phyloP scores from a whole-genome alignment of 1,284 basidiomycete species.

The Microbotryum intermedium region DNA sequence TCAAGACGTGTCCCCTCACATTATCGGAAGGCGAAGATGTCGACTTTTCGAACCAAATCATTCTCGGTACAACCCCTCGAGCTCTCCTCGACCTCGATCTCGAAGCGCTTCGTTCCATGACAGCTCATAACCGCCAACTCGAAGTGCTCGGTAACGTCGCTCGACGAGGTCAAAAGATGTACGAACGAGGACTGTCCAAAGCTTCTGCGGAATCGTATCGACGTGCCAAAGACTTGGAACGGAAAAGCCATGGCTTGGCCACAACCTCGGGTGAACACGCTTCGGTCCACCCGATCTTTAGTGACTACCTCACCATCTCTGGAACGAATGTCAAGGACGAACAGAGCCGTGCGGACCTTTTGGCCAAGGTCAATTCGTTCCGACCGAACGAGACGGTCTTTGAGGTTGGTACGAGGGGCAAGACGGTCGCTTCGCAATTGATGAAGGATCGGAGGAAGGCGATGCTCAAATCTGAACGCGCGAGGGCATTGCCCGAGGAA shows the following conservation, averaged over 20 bases:
- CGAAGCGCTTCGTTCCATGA: slow-evolving; percentile 44
- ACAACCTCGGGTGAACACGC: slow-evolving; percentile 53
- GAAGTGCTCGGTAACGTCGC: slow-evolving; percentile 65
- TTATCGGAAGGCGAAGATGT: slow-evolving; percentile 38
- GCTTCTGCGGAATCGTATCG: slow-evolving; percentile 77
- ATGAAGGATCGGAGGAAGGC: slow-evolving; percentile 86
- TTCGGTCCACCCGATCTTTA: slow-evolving; percentile 56
- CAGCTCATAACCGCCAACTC: slow-evolving; percentile 16
- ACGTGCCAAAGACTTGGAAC: slow-evolving; percentile 61
- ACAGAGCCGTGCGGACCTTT: slow-evolving; percentile 52
- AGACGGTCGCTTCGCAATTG: slow-evolving; percentile 49
- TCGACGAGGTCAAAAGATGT: slow-evolving; percentile 83
- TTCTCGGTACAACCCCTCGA: slow-evolving; percentile 78
- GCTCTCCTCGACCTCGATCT: slow-evolving; percentile 70
- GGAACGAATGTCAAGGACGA: slow-evolving; percentile 44
- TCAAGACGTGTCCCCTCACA: slow-evolving; percentile 47
- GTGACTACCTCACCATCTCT: slow-evolving; percentile 40
- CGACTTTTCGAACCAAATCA: slow-evolving; percentile 42
- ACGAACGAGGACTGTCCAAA: slow-evolving; percentile 84
- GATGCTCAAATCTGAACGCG: slow-evolving; percentile 41
- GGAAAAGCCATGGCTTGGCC: slow-evolving; percentile 44
- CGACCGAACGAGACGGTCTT: slow-evolving; percentile 84
- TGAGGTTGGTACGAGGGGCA: slow-evolving; percentile 69
- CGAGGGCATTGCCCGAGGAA: slow-evolving; percentile 34
- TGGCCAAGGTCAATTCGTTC: slow-evolving; percentile 73